Evolutionary conservation across 208 protist species (phyloP).

Genomic region (Sergeia podlipaevii): DNA sequence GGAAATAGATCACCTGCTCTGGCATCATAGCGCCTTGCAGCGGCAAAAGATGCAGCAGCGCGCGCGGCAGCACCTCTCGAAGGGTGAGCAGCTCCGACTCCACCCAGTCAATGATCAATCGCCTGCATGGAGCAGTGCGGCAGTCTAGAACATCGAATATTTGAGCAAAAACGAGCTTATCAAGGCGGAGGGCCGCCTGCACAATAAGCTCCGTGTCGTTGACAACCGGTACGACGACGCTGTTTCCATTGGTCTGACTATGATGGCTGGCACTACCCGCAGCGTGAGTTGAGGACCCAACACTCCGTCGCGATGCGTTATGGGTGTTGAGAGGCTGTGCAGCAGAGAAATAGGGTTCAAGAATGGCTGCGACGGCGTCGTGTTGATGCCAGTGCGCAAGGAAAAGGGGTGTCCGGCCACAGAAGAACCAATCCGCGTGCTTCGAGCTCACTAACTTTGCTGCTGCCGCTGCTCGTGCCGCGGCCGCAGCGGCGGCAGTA

Average conservation of each 20-base stretch:
- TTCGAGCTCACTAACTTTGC: too few relatives aligned
- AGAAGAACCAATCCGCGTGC: conserved; percentile 3
- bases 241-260: background rate
- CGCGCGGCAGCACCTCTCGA: conserved; percentile 9
- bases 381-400: conserved; percentile 46
- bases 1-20: conserved; percentile 28
- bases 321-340: background rate
- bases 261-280: background rate
- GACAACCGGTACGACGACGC: conserved; percentile 8
- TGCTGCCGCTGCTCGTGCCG: too few relatives aligned
- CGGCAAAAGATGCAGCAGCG: conserved; percentile 20
- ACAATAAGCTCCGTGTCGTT: background rate
- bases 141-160: conserved; percentile 50
- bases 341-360: background rate
- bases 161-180: conserved; percentile 12
- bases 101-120: background rate
- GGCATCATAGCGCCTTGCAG: conserved; percentile 12
- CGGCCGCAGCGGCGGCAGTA: background rate
- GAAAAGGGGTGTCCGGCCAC: conserved; percentile 31
- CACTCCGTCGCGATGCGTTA: too few relatives aligned
- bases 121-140: background rate
- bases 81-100: conserved; percentile 8
- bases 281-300: background rate
- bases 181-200: conserved; percentile 7
- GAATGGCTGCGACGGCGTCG: conserved; percentile 4